These are phyloP conservation scores for Hysterangium stoloniferum DNA, from an alignment of 768 basidiomycete genomes.

Conservation along the genomic window DNA sequence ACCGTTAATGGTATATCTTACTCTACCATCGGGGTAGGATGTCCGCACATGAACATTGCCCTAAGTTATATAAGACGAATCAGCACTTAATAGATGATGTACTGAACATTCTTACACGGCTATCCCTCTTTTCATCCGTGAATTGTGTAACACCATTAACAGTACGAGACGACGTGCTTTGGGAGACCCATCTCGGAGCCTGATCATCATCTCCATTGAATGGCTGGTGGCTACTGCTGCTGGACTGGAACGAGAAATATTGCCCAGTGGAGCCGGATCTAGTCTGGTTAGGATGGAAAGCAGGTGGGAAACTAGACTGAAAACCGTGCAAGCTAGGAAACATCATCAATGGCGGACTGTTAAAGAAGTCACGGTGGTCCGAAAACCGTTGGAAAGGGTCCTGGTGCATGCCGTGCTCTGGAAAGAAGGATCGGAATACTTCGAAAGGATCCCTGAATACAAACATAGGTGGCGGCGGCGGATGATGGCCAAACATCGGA, in stretches of 20 bases:
- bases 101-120: constrained; percentile 36
- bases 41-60: constrained; percentile 70
- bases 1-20: constrained; percentile 63
- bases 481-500: neutral
- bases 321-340: neutral
- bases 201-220: constrained; percentile 31
- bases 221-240: neutral
- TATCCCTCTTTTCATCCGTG: constrained; percentile 47
- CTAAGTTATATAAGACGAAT: constrained; percentile 29
- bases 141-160: constrained; percentile 64
- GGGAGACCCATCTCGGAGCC: constrained; percentile 27
- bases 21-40: constrained; percentile 57
- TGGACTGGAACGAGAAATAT: neutral
- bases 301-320: constrained; percentile 10
- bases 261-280: constrained; percentile 2
- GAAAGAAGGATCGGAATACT: constrained; percentile 67
- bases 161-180: constrained; percentile 48
- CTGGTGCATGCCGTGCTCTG: constrained; percentile 36
- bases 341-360: neutral
- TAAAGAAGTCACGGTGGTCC: neutral
- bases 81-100: neutral
- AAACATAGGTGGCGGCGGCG: neutral
- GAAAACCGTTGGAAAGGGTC: constrained; percentile 1
- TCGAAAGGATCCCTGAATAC: constrained; percentile 67
- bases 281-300: constrained; percentile 14